Evolutionary conservation across 805 yeast genomes (phyloP).

Genomic region (Komagataella pastoris): DNA sequence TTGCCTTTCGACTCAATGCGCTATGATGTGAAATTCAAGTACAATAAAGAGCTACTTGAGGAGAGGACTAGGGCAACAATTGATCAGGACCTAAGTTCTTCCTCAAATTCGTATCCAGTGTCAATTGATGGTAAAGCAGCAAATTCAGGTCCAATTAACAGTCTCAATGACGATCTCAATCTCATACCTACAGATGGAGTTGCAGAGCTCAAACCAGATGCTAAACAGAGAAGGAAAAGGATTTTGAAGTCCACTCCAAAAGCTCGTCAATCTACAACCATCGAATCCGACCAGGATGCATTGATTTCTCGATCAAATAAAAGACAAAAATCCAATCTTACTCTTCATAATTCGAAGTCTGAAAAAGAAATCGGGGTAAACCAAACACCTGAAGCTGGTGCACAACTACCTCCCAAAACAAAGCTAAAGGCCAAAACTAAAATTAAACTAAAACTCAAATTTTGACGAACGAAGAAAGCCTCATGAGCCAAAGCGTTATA

Average conservation of each 20-base stretch:
- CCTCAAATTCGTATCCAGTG: background rate
- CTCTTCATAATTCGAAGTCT: background rate
- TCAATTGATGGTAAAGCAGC: background rate
- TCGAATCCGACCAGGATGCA: background rate
- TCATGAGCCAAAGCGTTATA: background rate
- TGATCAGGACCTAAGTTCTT: background rate
- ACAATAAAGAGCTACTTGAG: background rate
- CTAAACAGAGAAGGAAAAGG: background rate
- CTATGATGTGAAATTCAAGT: background rate
- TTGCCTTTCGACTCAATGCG: background rate
- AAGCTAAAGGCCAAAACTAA: background rate
- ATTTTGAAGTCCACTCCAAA: background rate
- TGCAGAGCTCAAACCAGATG: background rate
- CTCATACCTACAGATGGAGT: background rate
- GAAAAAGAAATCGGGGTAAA: background rate
- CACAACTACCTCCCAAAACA: background rate
- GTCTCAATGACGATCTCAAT: background rate
- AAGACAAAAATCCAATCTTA: background rate
- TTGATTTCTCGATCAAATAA: background rate
- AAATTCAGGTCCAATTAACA: background rate
- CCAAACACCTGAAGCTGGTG: background rate
- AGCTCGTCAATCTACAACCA: background rate
- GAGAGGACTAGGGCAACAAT: background rate
- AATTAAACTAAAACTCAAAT: background rate
- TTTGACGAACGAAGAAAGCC: background rate